Conservation (phyloP, 2,329 filamentous ascomycete species). For the Venturia oleaginea region DNA sequence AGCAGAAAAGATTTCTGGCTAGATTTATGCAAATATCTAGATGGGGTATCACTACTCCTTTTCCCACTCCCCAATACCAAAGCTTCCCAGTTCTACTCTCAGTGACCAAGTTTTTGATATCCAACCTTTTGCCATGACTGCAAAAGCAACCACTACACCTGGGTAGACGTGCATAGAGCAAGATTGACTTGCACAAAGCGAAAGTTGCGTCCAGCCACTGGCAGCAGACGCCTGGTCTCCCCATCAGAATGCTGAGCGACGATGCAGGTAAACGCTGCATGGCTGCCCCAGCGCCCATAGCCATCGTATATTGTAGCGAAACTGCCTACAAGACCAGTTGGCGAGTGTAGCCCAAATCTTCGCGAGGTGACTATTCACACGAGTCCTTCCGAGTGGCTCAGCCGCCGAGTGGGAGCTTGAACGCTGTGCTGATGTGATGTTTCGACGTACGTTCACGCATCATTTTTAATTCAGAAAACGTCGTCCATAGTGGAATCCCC, state of each 20-base stretch:
- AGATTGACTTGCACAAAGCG: neutral
- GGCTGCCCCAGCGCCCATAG: neutral
- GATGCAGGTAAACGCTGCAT: neutral
- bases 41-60: neutral
- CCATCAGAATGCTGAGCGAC: neutral
- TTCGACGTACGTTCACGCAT: neutral
- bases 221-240: neutral
- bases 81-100: neutral
- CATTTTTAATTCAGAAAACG: neutral
- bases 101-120: neutral
- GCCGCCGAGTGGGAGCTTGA: neutral
- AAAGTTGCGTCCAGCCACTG: neutral
- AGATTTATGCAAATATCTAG: neutral
- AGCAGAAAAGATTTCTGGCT: neutral
- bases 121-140: neutral
- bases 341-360: neutral
- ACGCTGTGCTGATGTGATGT: neutral
- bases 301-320: neutral
- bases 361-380: neutral
- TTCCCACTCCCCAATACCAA: neutral
- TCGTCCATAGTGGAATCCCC: neutral
- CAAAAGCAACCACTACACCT: neutral
- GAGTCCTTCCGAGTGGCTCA: neutral
- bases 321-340: neutral
- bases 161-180: neutral